Conservation (phyloP, 371 early-diverging fungal species). For the Mucor mucedo region DNA sequence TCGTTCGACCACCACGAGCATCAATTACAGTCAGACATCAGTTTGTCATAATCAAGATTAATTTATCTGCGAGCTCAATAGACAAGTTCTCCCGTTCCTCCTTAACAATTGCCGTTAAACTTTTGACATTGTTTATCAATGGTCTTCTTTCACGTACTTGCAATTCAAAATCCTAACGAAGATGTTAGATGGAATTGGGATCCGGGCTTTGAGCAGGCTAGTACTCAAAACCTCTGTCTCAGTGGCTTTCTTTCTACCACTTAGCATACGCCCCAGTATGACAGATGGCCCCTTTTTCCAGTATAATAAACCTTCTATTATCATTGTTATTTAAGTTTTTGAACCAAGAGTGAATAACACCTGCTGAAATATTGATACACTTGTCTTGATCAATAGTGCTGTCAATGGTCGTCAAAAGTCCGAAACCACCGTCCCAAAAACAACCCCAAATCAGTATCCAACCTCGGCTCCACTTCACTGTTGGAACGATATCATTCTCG, state of each 20-base stretch:
- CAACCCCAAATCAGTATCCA: slow-evolving; percentile 13
- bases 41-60: background rate
- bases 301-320: slow-evolving; percentile 3
- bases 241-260: slow-evolving; percentile 1
- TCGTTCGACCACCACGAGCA: background rate
- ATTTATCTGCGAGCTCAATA: background rate
- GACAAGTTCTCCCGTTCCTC: background rate
- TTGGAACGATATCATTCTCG: background rate
- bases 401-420: slow-evolving; percentile 1
- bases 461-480: background rate
- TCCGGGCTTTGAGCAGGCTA: slow-evolving; percentile 27
- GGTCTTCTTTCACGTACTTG: background rate
- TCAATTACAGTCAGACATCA: slow-evolving; percentile 7
- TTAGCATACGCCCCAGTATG: slow-evolving; percentile 17
- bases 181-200: slow-evolving; percentile 20
- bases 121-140: background rate
- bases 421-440: slow-evolving; percentile 9
- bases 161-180: slow-evolving; percentile 2
- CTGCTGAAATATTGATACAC: slow-evolving; percentile 1
- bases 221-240: slow-evolving; percentile 15
- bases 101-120: background rate
- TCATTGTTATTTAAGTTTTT: background rate
- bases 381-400: slow-evolving; percentile 5
- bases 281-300: slow-evolving; percentile 16
- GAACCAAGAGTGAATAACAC: slow-evolving; percentile 2